Base-by-base conservation (phyloP, 495 filamentous ascomycete species). In the Tuber umbilicatum region DNA sequence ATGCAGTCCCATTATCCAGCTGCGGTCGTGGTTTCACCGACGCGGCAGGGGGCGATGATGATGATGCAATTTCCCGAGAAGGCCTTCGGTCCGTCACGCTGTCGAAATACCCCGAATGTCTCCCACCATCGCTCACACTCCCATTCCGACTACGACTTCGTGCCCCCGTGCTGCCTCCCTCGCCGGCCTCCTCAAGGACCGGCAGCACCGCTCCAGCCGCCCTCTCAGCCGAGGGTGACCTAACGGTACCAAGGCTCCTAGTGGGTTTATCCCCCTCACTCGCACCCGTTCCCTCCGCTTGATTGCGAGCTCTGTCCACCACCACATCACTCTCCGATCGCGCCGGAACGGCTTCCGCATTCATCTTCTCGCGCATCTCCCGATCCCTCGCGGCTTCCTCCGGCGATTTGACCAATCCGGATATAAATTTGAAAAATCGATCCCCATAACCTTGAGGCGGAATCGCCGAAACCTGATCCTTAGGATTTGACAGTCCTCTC, bases 361-460 rank as follows among this genome's bases (percentile, higher is more conserved):
- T 82, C 41, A 83, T 83, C 27, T 83, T 83, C 41, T 86, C 86
- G 73, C 83, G 83, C 43, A 87, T 85, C 72, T 87, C 86, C 64
- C 86, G 87, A 74, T 89, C 89, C 60, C 90, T 87, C 47, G 89
- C 87, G 5, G 91, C 93, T 81, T 94, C 91, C 83, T 97, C 95
- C 70, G 87, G 87, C 1, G 93, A 93, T 89, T 92, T 97, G 68
- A 94, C 97, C 80, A 96, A 91, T 67, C 91, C 89, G 23, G 89
- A 89, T 80, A 99, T 97, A 83, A 99, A 99, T 73, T 91, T 90
- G 79, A 97, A 87, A 83, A 99, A 99, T 2, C 95, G 91, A 67
- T 98, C 93, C 21, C 96, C 96, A 75, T 99, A 99, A 39, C 90
- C 87, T 67, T 94, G 89, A 0, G 95, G 94, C 0, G 94, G 92